phyloP scores from a whole-genome alignment of 176 grass and related monocot species.

The Hordeum marinum region DNA sequence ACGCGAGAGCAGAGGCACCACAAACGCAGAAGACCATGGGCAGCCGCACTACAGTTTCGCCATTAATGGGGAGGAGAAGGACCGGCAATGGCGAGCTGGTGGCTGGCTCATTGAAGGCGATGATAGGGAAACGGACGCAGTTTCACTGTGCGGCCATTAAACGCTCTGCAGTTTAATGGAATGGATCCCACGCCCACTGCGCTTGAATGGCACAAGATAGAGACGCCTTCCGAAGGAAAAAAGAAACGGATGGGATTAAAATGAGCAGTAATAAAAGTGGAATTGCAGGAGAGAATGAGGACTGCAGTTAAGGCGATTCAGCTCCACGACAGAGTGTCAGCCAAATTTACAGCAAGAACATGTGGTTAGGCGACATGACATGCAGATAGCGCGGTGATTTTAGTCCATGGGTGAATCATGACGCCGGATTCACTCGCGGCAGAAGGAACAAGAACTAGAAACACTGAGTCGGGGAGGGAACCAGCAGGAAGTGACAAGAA shows the following conservation, averaged over 20 bases:
- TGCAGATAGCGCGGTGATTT: neutral
- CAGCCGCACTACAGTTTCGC: conserved; percentile 2
- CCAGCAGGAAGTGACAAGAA: conserved; percentile 33
- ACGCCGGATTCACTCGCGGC: neutral
- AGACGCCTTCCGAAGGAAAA: neutral
- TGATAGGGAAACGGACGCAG: conserved; percentile 35
- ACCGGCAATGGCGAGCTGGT: conserved; percentile 8
- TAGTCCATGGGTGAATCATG: conserved; percentile 10
- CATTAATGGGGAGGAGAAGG: conserved; percentile 28
- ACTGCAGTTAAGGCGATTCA: neutral
- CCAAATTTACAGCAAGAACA: conserved; percentile 21
- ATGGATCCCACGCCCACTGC: conserved; percentile 29
- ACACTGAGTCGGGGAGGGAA: neutral
- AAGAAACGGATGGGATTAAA: neutral
- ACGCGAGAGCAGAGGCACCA: neutral
- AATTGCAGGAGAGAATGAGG: neutral
- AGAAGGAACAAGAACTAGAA: conserved; percentile 11
- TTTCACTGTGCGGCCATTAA: conserved; percentile 23
- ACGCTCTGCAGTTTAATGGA: neutral
- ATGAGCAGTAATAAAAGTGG: neutral
- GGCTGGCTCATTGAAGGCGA: conserved; percentile 22
- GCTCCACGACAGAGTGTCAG: conserved; percentile 12
- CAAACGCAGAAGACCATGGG: neutral
- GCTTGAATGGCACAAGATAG: conserved; percentile 17
- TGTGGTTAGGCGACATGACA: neutral